These are phyloP conservation scores for Selenicereus undatus DNA, from an alignment of 148 eudicot genomes.

Conservation along the genomic window DNA sequence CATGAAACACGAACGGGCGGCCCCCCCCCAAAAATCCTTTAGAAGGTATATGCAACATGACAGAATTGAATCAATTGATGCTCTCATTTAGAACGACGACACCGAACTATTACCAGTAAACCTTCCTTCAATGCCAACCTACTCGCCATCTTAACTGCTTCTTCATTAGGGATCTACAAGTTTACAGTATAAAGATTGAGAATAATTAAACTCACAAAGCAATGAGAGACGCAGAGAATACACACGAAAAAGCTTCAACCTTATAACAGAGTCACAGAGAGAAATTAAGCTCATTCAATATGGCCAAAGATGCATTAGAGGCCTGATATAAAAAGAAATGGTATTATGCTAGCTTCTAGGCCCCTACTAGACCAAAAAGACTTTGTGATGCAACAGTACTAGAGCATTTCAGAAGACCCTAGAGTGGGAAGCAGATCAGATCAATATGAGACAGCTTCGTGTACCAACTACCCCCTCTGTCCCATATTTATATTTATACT, in stretches of 20 bases:
- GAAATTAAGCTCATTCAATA: neutral
- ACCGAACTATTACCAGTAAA: constrained; percentile 45
- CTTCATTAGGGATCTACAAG: constrained; percentile 49
- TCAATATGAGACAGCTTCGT: neutral
- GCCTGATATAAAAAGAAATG: neutral
- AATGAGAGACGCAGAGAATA: neutral
- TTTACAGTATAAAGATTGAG: neutral
- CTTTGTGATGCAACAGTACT: neutral
- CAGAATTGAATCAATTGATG: neutral
- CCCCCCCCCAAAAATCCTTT: neutral
- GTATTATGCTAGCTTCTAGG: neutral
- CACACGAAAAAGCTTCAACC: neutral
- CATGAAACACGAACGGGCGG: neutral
- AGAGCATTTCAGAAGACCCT: neutral
- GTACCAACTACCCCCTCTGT: neutral
- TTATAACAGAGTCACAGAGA: neutral
- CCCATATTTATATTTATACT: neutral
- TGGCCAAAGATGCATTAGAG: neutral
- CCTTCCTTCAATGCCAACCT: constrained; percentile 64
- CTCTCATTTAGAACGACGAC: neutral
- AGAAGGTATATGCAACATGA: neutral
- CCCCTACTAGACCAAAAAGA: neutral
- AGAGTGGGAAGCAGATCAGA: neutral
- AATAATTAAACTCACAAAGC: constrained; percentile 2
- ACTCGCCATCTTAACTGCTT: constrained; percentile 71